phyloP scores from a whole-genome alignment of 305 asterid genomes.

The Fraxinus sp. region DNA sequence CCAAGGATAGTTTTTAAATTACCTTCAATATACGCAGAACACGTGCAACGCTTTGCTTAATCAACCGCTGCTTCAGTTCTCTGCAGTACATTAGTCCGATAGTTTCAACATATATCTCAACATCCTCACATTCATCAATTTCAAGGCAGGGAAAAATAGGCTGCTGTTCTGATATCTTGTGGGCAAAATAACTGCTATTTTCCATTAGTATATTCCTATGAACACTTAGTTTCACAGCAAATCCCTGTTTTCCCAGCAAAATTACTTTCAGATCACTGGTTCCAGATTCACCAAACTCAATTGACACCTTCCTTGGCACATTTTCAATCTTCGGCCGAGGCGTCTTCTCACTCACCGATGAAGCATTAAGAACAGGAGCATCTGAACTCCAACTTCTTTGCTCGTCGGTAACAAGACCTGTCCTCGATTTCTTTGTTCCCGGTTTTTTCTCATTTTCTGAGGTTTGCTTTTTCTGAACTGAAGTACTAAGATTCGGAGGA shows the following conservation, averaged over 20 bases:
- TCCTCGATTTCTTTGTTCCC: slow-evolving; percentile 32
- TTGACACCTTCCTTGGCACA: slow-evolving; percentile 63
- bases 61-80: slow-evolving; percentile 81
- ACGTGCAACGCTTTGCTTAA: slow-evolving; percentile 83
- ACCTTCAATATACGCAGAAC: slow-evolving; percentile 91
- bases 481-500: slow-evolving; percentile 32
- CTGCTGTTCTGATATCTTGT: slow-evolving; percentile 50
- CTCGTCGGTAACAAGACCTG: slow-evolving; percentile 36
- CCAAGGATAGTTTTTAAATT: slow-evolving; percentile 18
- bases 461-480: slow-evolving; percentile 45
- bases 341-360: slow-evolving; percentile 41
- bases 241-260: slow-evolving; percentile 73
- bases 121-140: slow-evolving; percentile 87
- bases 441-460: slow-evolving; percentile 45
- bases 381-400: slow-evolving; percentile 41
- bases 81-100: slow-evolving; percentile 87
- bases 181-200: slow-evolving; percentile 62
- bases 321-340: slow-evolving; percentile 56
- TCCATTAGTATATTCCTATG: slow-evolving; percentile 64
- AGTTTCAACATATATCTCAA: slow-evolving; percentile 87
- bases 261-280: slow-evolving; percentile 80
- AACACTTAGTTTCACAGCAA: slow-evolving; percentile 83
- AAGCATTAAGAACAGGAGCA: slow-evolving; percentile 35
- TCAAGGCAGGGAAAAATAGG: slow-evolving; percentile 75
- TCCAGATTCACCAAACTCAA: slow-evolving; percentile 94